These are phyloP conservation scores for Apiospora kogelbergensis DNA, from an alignment of 2,329 filamentous ascomycete genomes.

Conservation along the genomic window DNA sequence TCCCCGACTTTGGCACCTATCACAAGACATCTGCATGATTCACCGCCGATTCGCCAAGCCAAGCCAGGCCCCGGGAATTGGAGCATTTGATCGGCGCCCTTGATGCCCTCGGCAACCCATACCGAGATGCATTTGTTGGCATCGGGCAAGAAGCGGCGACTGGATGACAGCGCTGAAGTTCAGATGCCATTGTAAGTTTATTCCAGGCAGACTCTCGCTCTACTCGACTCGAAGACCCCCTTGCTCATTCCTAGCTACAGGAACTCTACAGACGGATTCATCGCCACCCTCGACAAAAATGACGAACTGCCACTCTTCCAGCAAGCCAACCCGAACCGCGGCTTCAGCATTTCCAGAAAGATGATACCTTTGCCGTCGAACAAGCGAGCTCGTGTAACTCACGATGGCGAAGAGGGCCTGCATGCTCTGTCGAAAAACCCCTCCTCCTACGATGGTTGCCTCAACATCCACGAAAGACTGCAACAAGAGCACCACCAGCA, in stretches of 20 bases:
- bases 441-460: neutral
- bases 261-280: conserved; percentile 18
- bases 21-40: conserved; percentile 6
- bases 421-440: neutral
- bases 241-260: conserved; percentile 12
- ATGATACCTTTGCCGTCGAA: conserved; percentile 25
- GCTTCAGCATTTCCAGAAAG: conserved; percentile 25
- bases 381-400: conserved; percentile 27
- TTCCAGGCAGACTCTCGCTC: neutral
- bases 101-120: conserved; percentile 39
- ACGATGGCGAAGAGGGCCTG: conserved; percentile 18
- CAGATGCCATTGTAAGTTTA: conserved; percentile 28
- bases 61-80: neutral
- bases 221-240: neutral
- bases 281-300: conserved; percentile 26
- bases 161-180: conserved; percentile 31
- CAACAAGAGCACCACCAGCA: conserved; percentile 21
- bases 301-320: conserved; percentile 18
- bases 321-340: conserved; percentile 3
- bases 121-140: conserved; percentile 28
- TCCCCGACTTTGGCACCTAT: neutral
- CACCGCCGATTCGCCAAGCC: conserved; percentile 11
- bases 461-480: neutral
- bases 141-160: conserved; percentile 37
- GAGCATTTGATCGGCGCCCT: conserved; percentile 1